Evolutionary conservation across 2,329 filamentous ascomycete species (phyloP).

Genomic region (Albophoma yamanashiensis): DNA sequence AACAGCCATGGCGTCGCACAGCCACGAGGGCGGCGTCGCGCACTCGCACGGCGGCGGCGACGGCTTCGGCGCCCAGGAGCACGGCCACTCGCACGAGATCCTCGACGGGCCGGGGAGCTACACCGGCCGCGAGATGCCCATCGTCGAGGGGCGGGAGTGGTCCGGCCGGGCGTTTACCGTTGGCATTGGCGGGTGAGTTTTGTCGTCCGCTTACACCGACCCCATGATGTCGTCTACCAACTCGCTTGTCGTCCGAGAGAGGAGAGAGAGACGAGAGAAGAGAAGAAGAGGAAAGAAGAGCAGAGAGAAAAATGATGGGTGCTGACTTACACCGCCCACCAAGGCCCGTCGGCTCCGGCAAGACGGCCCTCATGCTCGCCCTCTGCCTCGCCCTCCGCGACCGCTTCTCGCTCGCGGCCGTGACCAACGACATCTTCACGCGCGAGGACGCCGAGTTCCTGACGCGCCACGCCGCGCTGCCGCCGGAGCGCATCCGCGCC

Average conservation of each 20-base stretch:
- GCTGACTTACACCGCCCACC: background rate
- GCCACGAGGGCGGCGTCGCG: conserved; percentile 33
- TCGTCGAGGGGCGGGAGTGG: conserved; percentile 82
- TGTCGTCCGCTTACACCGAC: background rate
- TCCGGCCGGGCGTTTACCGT: conserved; percentile 84
- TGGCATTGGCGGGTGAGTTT: conserved; percentile 84
- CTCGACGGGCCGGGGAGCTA: conserved; percentile 89
- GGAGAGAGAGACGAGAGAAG: too few relatives aligned
- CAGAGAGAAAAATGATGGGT: background rate
- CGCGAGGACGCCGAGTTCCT: conserved; percentile 97
- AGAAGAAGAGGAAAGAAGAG: too few relatives aligned
- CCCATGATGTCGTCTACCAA: too few relatives aligned
- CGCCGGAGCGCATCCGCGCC: conserved; percentile 74
- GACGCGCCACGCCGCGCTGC: conserved; percentile 73
- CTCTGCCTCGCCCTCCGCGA: conserved; percentile 78
- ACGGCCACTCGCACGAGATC: conserved; percentile 94
- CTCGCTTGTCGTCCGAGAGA: too few relatives aligned
- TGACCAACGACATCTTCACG: conserved; percentile 99
- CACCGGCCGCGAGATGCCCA: conserved; percentile 82
- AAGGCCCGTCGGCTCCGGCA: conserved; percentile 91
- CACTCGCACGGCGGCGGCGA: conserved; percentile 49
- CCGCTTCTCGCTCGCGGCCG: conserved; percentile 78
- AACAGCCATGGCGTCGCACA: background rate
- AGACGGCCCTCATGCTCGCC: conserved; percentile 92
- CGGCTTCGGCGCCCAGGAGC: conserved; percentile 50